These are phyloP conservation scores for Puya raimondii DNA, from an alignment of 176 grass and related monocot species.

Conservation along the genomic window DNA sequence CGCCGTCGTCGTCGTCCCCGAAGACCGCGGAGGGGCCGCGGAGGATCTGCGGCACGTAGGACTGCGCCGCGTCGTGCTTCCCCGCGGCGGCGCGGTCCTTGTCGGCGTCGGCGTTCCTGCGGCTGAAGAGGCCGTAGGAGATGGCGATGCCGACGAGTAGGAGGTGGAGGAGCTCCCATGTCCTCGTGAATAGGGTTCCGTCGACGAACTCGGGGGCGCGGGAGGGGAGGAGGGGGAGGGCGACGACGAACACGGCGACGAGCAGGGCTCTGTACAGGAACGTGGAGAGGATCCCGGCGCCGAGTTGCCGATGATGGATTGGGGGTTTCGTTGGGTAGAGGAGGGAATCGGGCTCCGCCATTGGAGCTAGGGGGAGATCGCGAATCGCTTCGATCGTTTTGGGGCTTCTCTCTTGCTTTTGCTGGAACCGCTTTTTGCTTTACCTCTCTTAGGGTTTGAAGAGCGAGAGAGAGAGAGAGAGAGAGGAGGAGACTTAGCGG, in stretches of 20 bases:
- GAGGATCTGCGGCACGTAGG: constrained; percentile 57
- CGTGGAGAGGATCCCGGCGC: not conserved
- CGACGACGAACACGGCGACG: constrained; percentile 37
- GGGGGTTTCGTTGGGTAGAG: constrained; percentile 28
- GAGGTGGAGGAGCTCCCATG: constrained; percentile 79
- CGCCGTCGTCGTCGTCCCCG: constrained; percentile 32
- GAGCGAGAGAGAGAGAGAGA: not conserved
- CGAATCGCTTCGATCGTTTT: constrained; percentile 19
- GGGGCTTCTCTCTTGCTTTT: constrained; percentile 5
- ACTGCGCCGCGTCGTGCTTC: constrained; percentile 33
- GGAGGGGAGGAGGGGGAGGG: constrained; percentile 55
- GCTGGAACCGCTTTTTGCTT: not conserved
- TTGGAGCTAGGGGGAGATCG: constrained; percentile 8
- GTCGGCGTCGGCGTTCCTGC: constrained; percentile 35
- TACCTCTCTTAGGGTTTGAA: constrained; percentile 5
- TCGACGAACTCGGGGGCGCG: constrained; percentile 33
- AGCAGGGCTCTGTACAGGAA: constrained; percentile 48
- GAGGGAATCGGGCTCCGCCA: constrained; percentile 49
- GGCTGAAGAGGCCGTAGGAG: constrained; percentile 89
- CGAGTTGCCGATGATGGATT: constrained; percentile 8
- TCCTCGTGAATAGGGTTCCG: constrained; percentile 56
- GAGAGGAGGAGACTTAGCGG: not conserved
- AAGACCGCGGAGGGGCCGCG: constrained; percentile 32
- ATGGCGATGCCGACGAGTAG: constrained; percentile 80
- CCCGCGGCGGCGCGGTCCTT: constrained; percentile 9